Conservation (phyloP, 345 rosid species). For the Microthlaspi erraticum region DNA sequence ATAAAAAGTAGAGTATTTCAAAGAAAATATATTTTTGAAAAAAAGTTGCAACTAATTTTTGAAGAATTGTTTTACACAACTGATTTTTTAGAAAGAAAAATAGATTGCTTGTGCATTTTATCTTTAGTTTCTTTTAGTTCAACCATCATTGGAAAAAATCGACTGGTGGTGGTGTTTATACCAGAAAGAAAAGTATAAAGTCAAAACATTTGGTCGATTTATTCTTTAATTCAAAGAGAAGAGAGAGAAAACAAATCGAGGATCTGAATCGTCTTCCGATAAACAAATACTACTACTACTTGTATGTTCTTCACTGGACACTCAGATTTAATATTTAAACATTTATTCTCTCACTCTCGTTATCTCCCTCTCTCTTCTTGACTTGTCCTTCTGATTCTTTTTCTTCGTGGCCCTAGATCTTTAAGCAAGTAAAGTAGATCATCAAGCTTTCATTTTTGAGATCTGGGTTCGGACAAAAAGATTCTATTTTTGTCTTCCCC, state of each 20-base stretch:
- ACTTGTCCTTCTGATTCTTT: conserved; percentile 17
- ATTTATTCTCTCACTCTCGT: conserved; percentile 7
- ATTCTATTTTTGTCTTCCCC: conserved; percentile 32
- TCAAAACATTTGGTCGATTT: neutral
- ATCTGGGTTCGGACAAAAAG: conserved; percentile 48
- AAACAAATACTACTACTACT: conserved; percentile 6
- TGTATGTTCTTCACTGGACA: conserved; percentile 29
- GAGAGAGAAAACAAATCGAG: conserved; percentile 49
- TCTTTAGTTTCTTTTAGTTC: conserved; percentile 24
- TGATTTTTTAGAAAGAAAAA: neutral
- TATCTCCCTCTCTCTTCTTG: neutral
- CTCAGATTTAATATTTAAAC: conserved; percentile 1
- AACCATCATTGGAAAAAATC: conserved; percentile 28
- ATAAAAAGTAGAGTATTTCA: no score
- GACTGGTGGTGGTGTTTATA: conserved; percentile 19
- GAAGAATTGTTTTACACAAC: neutral
- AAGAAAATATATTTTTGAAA: no score
- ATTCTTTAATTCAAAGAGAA: conserved; percentile 25
- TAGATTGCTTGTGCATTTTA: neutral
- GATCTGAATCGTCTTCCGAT: conserved; percentile 38
- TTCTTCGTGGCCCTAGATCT: conserved; percentile 30
- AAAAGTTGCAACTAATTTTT: no score
- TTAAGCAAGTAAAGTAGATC: conserved; percentile 4
- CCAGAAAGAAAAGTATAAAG: neutral
- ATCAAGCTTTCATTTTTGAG: conserved; percentile 39